Evolutionary conservation across 2,329 filamentous ascomycete genomes (phyloP).

Genomic region (Ciborinia camelliae): DNA sequence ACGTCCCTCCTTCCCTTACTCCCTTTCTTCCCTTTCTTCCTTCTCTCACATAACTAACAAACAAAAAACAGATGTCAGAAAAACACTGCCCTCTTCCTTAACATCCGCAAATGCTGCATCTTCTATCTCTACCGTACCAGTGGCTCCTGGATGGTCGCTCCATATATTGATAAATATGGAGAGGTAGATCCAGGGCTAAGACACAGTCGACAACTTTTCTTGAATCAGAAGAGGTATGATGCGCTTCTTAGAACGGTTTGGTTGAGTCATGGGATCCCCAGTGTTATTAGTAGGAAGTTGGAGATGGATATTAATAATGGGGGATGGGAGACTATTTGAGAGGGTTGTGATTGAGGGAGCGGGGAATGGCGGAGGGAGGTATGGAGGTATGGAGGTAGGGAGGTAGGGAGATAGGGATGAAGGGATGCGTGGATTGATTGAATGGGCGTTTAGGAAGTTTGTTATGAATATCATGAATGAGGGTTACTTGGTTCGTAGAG

Average conservation of each 20-base stretch:
- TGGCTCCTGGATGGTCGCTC: conserved; percentile 81
- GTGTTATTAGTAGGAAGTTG: conserved; percentile 81
- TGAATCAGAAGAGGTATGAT: conserved; percentile 94
- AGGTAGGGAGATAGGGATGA: no score
- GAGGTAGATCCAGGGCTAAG: conserved; percentile 90
- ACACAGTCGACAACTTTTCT: conserved; percentile 81
- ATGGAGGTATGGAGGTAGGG: background rate
- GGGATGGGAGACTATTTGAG: conserved; percentile 81
- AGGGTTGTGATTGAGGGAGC: background rate
- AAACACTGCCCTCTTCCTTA: conserved; percentile 90
- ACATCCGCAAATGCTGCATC: conserved; percentile 92
- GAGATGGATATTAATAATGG: conserved; percentile 97
- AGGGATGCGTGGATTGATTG: no score
- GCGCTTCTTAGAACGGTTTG: conserved; percentile 80
- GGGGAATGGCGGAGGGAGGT: no score
- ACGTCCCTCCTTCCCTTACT: background rate
- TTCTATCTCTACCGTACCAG: conserved; percentile 79
- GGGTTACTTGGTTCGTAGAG: no score
- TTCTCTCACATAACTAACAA: background rate
- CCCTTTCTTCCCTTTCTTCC: background rate
- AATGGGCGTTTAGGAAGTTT: no score
- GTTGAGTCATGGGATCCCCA: conserved; percentile 82
- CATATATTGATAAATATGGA: conserved; percentile 93
- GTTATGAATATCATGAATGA: no score
- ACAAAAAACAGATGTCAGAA: conserved; percentile 67